Percentiles rank a stretch among this genome's conserved stretches.
Conservation (phyloP, 106 monocot genomes). For the Dioscorea dumetorum region DNA sequence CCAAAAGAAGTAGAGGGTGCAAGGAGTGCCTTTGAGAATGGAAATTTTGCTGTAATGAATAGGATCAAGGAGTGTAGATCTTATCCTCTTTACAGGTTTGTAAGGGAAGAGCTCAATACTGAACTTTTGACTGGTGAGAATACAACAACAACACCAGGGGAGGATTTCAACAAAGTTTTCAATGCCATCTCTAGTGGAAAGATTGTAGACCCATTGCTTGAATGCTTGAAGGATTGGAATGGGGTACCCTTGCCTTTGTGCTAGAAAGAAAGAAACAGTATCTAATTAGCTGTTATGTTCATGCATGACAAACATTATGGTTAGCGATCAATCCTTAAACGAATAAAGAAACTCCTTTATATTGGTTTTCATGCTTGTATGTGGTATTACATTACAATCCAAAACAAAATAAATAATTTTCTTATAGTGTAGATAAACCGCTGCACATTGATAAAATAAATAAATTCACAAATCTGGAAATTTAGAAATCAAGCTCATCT, state of each 20-base stretch:
- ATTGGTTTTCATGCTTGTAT: too few species aligned
- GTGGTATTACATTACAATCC: too few species aligned
- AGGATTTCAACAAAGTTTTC: constrained; percentile 27
- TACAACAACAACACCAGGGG: constrained; percentile 15
- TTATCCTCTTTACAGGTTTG: constrained; percentile 34
- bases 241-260: constrained; percentile 25
- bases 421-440: too few species aligned
- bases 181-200: constrained; percentile 16
- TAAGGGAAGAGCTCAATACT: constrained; percentile 27
- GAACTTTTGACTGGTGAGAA: constrained; percentile 29
- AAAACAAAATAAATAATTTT: too few species aligned
- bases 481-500: too few species aligned
- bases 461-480: too few species aligned
- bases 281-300: too few species aligned
- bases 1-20: constrained; percentile 26
- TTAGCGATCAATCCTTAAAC: too few species aligned
- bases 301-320: too few species aligned
- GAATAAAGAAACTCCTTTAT: too few species aligned
- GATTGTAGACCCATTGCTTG: constrained; percentile 26
- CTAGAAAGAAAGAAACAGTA: neutral
- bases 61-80: constrained; percentile 41
- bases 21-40: constrained; percentile 17
- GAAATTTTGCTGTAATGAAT: constrained; percentile 21
- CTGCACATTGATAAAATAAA: too few species aligned
- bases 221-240: constrained; percentile 27